Percentiles rank a stretch among this genome's conserved stretches.
Evolutionary conservation across 441 rosid species (phyloP).

Genomic region (Adansonia rubrostipa): DNA sequence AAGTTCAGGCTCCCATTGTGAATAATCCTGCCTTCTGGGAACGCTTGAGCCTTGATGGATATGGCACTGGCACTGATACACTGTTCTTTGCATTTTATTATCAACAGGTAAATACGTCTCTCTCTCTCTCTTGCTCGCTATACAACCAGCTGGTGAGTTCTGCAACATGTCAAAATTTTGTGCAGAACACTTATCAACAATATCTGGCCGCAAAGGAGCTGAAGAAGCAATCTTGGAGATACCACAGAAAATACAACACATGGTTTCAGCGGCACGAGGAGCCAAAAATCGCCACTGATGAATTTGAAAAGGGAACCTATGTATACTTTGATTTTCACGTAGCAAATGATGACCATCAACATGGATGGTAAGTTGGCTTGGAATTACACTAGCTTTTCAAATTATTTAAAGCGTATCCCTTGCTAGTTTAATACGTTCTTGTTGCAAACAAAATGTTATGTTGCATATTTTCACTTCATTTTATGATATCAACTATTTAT

Average conservation of each 20-base stretch:
- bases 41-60: constrained; percentile 62
- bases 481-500: not conserved
- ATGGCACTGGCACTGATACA: constrained; percentile 85
- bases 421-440: not conserved
- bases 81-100: constrained; percentile 96
- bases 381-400: not conserved
- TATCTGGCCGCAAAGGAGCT: constrained; percentile 96
- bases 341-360: constrained; percentile 75
- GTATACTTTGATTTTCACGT: constrained; percentile 96
- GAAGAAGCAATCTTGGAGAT: constrained; percentile 99
- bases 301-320: constrained; percentile 94
- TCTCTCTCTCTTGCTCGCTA: not conserved
- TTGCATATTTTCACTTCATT: not conserved
- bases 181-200: constrained; percentile 94
- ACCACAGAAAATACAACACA: constrained; percentile 94
- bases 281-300: constrained; percentile 93
- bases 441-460: not conserved
- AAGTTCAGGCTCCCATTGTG: constrained; percentile 88
- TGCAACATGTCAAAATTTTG: constrained; percentile 24
- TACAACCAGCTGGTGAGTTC: not conserved
- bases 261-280: constrained; percentile 99
- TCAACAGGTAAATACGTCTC: constrained; percentile 71
- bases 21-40: constrained; percentile 93
- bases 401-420: not conserved
- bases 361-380: constrained; percentile 74